Evolutionary conservation across 2,329 filamentous ascomycete species (phyloP).

Genomic region (Epichloe sp.): DNA sequence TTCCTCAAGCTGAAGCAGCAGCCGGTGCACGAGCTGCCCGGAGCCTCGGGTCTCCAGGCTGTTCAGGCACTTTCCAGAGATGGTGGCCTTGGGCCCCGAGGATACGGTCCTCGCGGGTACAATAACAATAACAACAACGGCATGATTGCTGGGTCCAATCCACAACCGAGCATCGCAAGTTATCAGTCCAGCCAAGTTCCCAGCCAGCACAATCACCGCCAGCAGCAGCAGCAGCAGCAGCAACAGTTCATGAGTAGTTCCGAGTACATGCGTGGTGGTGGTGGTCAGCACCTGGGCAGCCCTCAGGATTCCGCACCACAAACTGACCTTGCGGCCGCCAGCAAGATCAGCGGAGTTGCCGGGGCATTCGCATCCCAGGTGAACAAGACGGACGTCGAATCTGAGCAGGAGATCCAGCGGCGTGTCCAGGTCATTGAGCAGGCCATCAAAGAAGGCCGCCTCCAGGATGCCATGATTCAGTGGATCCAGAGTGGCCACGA

Average conservation of each 20-base stretch:
- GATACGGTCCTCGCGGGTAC: slow-evolving; percentile 11
- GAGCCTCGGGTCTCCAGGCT: slow-evolving; percentile 11
- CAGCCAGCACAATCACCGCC: not conserved
- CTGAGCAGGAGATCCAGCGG: slow-evolving; percentile 36
- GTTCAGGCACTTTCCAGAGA: slow-evolving; percentile 6
- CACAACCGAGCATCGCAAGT: slow-evolving; percentile 20
- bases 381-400: slow-evolving; percentile 21
- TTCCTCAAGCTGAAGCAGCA: slow-evolving; percentile 45
- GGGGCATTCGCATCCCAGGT: slow-evolving; percentile 23
- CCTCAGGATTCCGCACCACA: slow-evolving; percentile 17
- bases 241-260: slow-evolving; percentile 23
- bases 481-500: slow-evolving; percentile 54
- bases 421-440: slow-evolving; percentile 46
- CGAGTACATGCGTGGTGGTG: slow-evolving; percentile 19
- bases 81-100: not conserved
- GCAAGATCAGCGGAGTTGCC: slow-evolving; percentile 21
- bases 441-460: slow-evolving; percentile 46
- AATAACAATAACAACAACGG: slow-evolving; percentile 11
- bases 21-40: slow-evolving; percentile 29
- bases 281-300: slow-evolving; percentile 18
- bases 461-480: slow-evolving; percentile 50
- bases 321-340: slow-evolving; percentile 16
- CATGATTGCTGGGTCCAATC: slow-evolving; percentile 12
- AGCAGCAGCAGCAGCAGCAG: slow-evolving; percentile 9
- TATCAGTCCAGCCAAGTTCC: slow-evolving; percentile 20